These are phyloP conservation scores for Cryptococcus hybrid DNA, from an alignment of 1,284 basidiomycete species.

Conservation along the genomic window DNA sequence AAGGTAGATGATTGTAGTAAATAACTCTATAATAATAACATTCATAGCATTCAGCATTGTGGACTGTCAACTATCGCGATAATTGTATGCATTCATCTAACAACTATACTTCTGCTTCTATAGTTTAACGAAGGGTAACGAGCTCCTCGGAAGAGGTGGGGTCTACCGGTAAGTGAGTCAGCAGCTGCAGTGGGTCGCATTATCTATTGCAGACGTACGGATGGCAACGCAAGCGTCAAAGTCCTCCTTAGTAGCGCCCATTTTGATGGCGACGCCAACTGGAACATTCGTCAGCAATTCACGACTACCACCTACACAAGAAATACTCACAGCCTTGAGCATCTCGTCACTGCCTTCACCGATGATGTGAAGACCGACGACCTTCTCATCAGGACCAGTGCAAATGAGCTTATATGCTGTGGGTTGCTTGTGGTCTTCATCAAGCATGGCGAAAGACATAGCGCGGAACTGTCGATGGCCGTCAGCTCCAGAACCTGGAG, in stretches of 20 bases:
- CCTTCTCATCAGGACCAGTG: slow-evolving; percentile 82
- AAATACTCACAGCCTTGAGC: slow-evolving; percentile 61
- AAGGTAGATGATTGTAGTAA: too few species aligned
- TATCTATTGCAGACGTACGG: slow-evolving; percentile 48
- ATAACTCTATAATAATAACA: slow-evolving; percentile 2
- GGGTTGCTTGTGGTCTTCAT: slow-evolving; percentile 83
- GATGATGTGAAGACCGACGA: slow-evolving; percentile 92
- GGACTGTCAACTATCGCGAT: slow-evolving; percentile 37
- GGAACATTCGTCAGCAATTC: slow-evolving; percentile 1
- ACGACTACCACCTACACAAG: background rate
- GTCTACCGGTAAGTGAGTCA: slow-evolving; percentile 21
- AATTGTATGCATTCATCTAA: background rate
- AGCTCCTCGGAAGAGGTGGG: slow-evolving; percentile 50
- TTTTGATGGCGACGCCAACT: slow-evolving; percentile 88
- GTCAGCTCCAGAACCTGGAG: background rate
- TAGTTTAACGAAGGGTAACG: slow-evolving; percentile 43
- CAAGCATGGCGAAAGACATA: slow-evolving; percentile 84
- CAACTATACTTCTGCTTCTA: background rate
- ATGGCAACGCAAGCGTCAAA: slow-evolving; percentile 89
- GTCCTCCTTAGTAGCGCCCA: slow-evolving; percentile 84
- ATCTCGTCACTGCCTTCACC: slow-evolving; percentile 88
- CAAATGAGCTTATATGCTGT: slow-evolving; percentile 89
- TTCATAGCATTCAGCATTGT: too few species aligned
- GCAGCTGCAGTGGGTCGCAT: background rate
- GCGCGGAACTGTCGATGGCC: slow-evolving; percentile 60